Evolutionary conservation across 1,284 basidiomycete genomes (phyloP), one percentile per base, ranked within the genome.

Genomic region (Rhodotorula sp.): DNA sequence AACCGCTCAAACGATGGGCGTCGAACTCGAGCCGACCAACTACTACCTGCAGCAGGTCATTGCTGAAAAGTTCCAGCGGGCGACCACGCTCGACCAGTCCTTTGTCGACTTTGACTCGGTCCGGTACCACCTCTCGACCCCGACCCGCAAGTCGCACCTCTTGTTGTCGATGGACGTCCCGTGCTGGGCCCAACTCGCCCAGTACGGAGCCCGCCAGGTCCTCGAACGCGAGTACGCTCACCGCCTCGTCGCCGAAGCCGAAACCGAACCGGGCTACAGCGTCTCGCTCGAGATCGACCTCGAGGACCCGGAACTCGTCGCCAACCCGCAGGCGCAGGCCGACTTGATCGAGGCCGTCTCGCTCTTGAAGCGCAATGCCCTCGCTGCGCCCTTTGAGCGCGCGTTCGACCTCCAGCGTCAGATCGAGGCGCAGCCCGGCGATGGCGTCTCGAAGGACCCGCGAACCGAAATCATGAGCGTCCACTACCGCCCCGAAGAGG

Each of bases 31-130:
- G 58, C 67, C 69, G 4, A 69, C 67, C 34, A 95, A 92, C 84
- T 88, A 91, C 77, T 93, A 97, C 82, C 95, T 99, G 78, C 89
- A 92, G 80, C 91, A 90, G 63, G 92, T 95, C 58, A 84, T 99
- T 71, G 85, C 86, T n/a, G 93, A 97, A 80, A 95, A 95, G 82
- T 87, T 91, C 75, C 38, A 66, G 59, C 61, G 57, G 80, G 92
- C 95, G 21, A 87, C 89, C 6, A 88, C 91, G 28, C 86, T 97
- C 71, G 97, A 99, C 83, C 90, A 98, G 71, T 88, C 92, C 71
- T 98, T 99, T 78, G 95, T 97, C 67, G 95, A 99, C 83, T 99
- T 94, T 79, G 97, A 99, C 82, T 91, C 93, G 63, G 95, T 99
- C 64, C 87, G 93, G 61, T 99, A 98, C 83, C 94, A 91, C 81